Percentiles rank a stretch among this genome's conserved stretches.
phyloP scores from a whole-genome alignment of 371 early-diverging fungal genomes.

The Phascolomyces articulosus region DNA sequence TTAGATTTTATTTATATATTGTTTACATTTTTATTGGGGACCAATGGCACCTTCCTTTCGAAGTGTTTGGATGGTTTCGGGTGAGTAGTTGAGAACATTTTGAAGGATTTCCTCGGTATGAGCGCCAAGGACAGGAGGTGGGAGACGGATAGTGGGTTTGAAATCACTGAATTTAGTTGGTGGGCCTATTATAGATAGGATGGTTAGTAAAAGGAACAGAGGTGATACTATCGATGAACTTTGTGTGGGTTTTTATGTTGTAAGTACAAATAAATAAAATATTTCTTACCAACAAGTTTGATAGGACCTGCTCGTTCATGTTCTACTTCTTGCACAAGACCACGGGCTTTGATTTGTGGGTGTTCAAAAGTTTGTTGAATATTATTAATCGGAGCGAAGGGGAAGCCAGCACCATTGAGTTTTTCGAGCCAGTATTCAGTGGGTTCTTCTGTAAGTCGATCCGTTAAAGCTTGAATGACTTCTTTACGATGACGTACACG shows the following conservation, averaged over 20 bases:
- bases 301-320: slow-evolving; percentile 84
- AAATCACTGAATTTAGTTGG: slow-evolving; percentile 83
- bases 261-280: neutral
- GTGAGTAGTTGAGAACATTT: slow-evolving; percentile 59
- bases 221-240: too few relatives aligned
- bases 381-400: slow-evolving; percentile 88
- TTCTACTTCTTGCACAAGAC: slow-evolving; percentile 78
- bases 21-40: slow-evolving; percentile 6
- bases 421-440: slow-evolving; percentile 67
- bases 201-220: neutral
- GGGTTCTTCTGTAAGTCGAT: slow-evolving; percentile 51
- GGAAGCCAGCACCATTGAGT: slow-evolving; percentile 73
- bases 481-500: slow-evolving; percentile 76
- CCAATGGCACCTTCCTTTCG: slow-evolving; percentile 39
- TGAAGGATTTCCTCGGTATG: slow-evolving; percentile 80
- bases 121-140: slow-evolving; percentile 89
- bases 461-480: slow-evolving; percentile 59
- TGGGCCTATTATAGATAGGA: slow-evolving; percentile 38
- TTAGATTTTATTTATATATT: neutral
- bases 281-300: slow-evolving; percentile 59
- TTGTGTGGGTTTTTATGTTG: too few relatives aligned
- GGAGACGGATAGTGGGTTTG: slow-evolving; percentile 64
- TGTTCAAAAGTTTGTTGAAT: slow-evolving; percentile 85
- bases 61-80: slow-evolving; percentile 44
- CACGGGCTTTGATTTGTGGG: slow-evolving; percentile 82